phyloP scores from a whole-genome alignment of 2,329 filamentous ascomycete species.

The Epichloe gansuensis region DNA sequence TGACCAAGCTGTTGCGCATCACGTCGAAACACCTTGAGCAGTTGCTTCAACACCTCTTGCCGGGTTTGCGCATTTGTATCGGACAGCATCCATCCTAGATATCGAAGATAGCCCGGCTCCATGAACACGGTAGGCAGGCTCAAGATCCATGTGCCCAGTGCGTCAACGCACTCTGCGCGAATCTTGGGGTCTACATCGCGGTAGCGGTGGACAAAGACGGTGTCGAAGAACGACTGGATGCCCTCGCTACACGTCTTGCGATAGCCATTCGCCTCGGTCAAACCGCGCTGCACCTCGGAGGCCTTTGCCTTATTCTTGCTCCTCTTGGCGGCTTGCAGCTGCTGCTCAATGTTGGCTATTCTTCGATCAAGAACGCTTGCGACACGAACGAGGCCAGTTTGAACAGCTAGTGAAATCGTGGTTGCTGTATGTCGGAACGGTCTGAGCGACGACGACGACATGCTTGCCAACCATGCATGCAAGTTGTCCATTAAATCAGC shows the following conservation, averaged over 20 bases:
- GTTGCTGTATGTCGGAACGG: slow-evolving; percentile 93
- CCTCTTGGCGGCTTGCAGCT: slow-evolving; percentile 62
- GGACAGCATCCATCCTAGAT: slow-evolving; percentile 90
- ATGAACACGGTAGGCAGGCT: slow-evolving; percentile 78
- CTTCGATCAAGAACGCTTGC: slow-evolving; percentile 58
- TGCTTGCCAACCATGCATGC: slow-evolving; percentile 74
- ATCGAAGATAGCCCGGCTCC: slow-evolving; percentile 79
- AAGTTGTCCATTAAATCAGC: slow-evolving; percentile 73
- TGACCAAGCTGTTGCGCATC: slow-evolving; percentile 74
- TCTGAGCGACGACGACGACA: slow-evolving; percentile 77
- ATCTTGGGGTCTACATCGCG: slow-evolving; percentile 87
- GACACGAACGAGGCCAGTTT: slow-evolving; percentile 62
- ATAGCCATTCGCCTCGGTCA: slow-evolving; percentile 57
- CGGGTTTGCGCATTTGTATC: slow-evolving; percentile 64
- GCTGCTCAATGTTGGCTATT: slow-evolving; percentile 63
- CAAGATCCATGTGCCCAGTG: slow-evolving; percentile 79
- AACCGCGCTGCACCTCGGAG: slow-evolving; percentile 56
- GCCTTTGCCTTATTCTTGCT: slow-evolving; percentile 68
- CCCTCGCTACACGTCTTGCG: slow-evolving; percentile 56
- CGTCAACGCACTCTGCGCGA: slow-evolving; percentile 74
- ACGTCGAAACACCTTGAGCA: slow-evolving; percentile 66
- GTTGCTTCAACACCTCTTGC: slow-evolving; percentile 74
- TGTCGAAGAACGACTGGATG: slow-evolving; percentile 79
- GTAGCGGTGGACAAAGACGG: slow-evolving; percentile 89
- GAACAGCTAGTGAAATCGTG: slow-evolving; percentile 67